Evolutionary conservation across 805 yeast species (phyloP).

Genomic region (Yarrowia sp.): DNA sequence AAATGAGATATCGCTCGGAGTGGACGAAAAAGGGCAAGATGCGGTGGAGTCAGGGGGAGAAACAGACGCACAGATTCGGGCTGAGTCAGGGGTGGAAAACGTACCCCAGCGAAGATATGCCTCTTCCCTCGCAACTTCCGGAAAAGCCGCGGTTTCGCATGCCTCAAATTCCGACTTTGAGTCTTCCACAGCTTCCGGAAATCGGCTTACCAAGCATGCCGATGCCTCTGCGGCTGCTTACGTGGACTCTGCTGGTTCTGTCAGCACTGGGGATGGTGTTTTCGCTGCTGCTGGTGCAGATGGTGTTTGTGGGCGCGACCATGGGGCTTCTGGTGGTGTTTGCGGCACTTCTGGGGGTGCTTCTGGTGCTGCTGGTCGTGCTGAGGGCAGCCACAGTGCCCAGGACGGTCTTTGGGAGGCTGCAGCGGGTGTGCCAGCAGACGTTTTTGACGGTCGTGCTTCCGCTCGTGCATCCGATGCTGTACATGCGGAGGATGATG

Average conservation of each 20-base stretch:
- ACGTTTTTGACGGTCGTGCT: slow-evolving; percentile 17
- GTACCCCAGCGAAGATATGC: too few relatives aligned
- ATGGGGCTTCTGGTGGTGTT: background rate
- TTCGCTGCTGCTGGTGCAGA: slow-evolving; percentile 11
- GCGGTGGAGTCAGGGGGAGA: slow-evolving; percentile 7
- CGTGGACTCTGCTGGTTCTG: background rate
- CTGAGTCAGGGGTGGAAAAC: background rate
- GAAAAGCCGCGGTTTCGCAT: background rate
- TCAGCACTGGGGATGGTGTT: background rate
- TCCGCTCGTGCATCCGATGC: slow-evolving; percentile 22
- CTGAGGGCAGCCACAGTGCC: background rate
- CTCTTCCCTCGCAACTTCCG: too few relatives aligned
- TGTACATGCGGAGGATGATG: slow-evolving; percentile 19
- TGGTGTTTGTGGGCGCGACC: background rate
- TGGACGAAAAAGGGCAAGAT: background rate
- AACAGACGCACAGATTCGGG: too few relatives aligned
- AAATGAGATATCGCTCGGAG: background rate
- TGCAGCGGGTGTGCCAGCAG: slow-evolving; percentile 8
- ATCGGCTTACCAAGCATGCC: background rate
- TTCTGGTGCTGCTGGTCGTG: background rate
- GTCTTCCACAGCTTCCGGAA: too few relatives aligned
- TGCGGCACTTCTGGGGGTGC: background rate
- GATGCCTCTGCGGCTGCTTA: background rate
- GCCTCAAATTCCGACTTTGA: too few relatives aligned
- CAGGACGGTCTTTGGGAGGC: too few relatives aligned